Base-by-base conservation (phyloP, 2,329 filamentous ascomycete species). In the Chrysosporium queenslandicum region DNA sequence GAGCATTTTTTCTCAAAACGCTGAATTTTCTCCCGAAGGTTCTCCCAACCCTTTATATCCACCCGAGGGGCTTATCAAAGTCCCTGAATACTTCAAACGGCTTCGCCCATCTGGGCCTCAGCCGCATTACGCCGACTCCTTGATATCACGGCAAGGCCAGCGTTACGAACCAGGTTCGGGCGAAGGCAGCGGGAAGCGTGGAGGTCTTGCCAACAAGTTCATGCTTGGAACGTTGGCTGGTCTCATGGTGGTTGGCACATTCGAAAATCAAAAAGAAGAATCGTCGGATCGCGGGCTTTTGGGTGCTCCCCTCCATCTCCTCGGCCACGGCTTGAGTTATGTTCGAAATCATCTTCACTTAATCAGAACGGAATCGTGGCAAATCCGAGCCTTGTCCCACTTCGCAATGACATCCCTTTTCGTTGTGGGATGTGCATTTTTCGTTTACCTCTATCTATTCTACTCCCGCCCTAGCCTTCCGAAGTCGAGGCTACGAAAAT, bases 161-260 rank as follows among this genome's bases (percentile, higher is more conserved):
- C 67, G 68, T 41, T 66, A 68, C 14, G 64, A 67, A 46, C 52
- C 58, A 16, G 50, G 60, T 54, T 73, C 73, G 58, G 64, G 59
- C 54, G 34, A 48, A 29, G 50, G 71, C 32, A 64, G 66, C 58
- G 66, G 67, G 52, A 68, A 71, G 53, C 71, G 73, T 40, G 76
- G 76, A 32, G 73, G 77, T 58, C 69, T 81, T 56, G 68, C 73
- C 60, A 79, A 77, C 62, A 94, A 94, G 70, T 77, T 96, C 58
- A 92, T 96, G 87, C 82, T 96, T 4, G 91, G 91, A 39, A 91
- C 90, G 16, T 78, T 97, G 54, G 91, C 90, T 21, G 89, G 88
- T 12, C 74, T 97, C 16, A 95, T 97, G 90, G 78, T 96, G 30
- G 71, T 95, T 59, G 89, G 96, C 69, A 88, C 87, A 1, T 75